These are phyloP conservation scores for Panaeolus cyanescens DNA, from an alignment of 768 basidiomycete species.

Conservation along the genomic window DNA sequence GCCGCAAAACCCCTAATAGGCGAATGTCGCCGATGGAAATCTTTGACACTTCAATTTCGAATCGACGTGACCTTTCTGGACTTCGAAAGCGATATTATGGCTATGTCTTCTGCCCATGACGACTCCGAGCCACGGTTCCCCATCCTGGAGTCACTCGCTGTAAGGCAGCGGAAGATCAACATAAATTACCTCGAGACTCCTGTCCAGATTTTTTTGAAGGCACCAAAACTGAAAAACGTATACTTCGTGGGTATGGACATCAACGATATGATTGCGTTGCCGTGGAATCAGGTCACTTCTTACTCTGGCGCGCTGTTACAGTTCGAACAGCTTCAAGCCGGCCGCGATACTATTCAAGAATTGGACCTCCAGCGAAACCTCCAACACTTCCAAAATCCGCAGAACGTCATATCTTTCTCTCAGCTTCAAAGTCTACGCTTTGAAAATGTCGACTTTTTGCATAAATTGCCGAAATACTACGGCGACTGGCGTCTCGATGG, in stretches of 20 bases:
- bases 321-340: neutral
- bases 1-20: neutral
- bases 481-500: neutral
- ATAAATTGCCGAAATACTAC: neutral
- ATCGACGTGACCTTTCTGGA: neutral
- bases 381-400: neutral
- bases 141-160: neutral
- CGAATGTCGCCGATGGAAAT: neutral
- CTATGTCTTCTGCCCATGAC: neutral
- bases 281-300: neutral
- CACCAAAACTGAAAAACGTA: neutral
- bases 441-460: neutral
- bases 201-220: neutral
- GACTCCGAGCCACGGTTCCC: neutral
- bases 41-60: neutral
- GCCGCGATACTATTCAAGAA: neutral
- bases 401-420: neutral
- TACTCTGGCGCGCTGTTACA: neutral
- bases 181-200: neutral
- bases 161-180: neutral
- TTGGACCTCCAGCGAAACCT: neutral
- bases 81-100: neutral
- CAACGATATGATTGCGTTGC: neutral
- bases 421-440: neutral
- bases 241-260: neutral